Base-by-base conservation (phyloP, 2,329 filamentous ascomycete genomes). In the Ophiostoma populinum region DNA sequence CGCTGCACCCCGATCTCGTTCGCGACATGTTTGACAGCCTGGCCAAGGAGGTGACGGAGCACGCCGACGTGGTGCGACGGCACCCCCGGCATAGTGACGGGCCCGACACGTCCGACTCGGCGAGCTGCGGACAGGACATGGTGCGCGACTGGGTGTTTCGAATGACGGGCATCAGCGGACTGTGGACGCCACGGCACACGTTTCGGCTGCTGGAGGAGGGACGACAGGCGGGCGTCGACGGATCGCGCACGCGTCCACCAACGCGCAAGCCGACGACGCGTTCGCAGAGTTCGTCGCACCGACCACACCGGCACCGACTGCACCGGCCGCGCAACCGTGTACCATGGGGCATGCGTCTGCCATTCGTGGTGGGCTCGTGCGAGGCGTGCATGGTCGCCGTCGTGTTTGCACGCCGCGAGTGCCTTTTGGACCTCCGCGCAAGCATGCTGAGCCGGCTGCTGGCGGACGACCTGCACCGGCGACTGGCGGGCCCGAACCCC, bases 381-480 rank as follows among this genome's bases (percentile, higher is more conserved):
- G 61, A 68, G 44, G 67, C 65, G 2, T 73, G 68, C 41, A 59
- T 67, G 19, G 47, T 72, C 10, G 55, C 62, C 2, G 52, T 54
- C 3, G 45, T 73, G 1, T 66, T 66, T 2, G 60, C 59, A 0
- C 53, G 55, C 21, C 48, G 45, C 5, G 46, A 53, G 12, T 43
- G 58, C 2, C 47, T 73, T 3, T 46, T 52, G 6, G 63, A 67
- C 43, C 44, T 73, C 21, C 49, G 59, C 19, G 57, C 62, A 3
- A 50, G 54, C 26, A 44, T 69, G 36, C 19, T 58, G 8, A 55
- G 57, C 21, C 55, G 65, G 22, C 42, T 43, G 16, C 47, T 48
- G 36, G 40, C 33, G 11, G 35, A 37, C 13, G 26, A 31, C 5
- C 10, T 26, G 25, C 13, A 15, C 26, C 34, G 36, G 3, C 35